phyloP scores from a whole-genome alignment of 1,139 yeast genomes.

The Waltiozyma sp. region DNA sequence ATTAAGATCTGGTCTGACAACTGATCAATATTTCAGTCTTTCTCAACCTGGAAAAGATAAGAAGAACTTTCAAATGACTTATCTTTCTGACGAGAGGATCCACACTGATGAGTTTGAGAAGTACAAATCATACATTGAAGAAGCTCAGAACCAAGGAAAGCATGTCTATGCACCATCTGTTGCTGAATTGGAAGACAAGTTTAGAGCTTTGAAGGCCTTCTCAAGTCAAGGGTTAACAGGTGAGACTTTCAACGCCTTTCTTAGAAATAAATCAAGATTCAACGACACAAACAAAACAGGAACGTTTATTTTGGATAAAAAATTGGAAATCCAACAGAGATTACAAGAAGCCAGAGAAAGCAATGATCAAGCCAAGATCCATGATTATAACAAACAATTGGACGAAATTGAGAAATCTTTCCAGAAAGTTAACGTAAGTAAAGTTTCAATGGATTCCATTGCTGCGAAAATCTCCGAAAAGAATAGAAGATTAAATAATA shows the following conservation, averaged over 20 bases:
- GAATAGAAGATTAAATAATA: slow-evolving; percentile 72
- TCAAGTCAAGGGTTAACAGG: slow-evolving; percentile 59
- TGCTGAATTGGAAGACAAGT: slow-evolving; percentile 58
- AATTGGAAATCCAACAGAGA: slow-evolving; percentile 63
- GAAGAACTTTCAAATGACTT: slow-evolving; percentile 63
- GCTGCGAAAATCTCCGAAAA: slow-evolving; percentile 35
- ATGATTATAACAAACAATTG: slow-evolving; percentile 6
- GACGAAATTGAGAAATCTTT: slow-evolving; percentile 29
- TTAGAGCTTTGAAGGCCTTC: slow-evolving; percentile 48
- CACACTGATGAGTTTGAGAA: slow-evolving; percentile 60
- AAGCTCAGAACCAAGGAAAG: slow-evolving; percentile 37
- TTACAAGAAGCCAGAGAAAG: slow-evolving; percentile 67
- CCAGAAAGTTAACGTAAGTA: slow-evolving; percentile 22
- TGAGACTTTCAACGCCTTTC: slow-evolving; percentile 69
- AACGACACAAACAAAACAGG: slow-evolving; percentile 41
- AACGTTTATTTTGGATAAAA: slow-evolving; percentile 60
- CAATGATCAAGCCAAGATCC: slow-evolving; percentile 26
- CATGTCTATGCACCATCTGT: slow-evolving; percentile 39
- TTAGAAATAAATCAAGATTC: slow-evolving; percentile 57
- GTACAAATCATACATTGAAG: slow-evolving; percentile 50
- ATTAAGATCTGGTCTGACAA: slow-evolving; percentile 31
- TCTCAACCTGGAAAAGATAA: slow-evolving; percentile 45
- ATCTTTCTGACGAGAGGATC: slow-evolving; percentile 68
- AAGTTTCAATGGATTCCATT: slow-evolving; percentile 23
- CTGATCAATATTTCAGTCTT: slow-evolving; percentile 48